Base-by-base conservation (phyloP, 257 asterid genomes). In the Solanum chaucha region DNA sequence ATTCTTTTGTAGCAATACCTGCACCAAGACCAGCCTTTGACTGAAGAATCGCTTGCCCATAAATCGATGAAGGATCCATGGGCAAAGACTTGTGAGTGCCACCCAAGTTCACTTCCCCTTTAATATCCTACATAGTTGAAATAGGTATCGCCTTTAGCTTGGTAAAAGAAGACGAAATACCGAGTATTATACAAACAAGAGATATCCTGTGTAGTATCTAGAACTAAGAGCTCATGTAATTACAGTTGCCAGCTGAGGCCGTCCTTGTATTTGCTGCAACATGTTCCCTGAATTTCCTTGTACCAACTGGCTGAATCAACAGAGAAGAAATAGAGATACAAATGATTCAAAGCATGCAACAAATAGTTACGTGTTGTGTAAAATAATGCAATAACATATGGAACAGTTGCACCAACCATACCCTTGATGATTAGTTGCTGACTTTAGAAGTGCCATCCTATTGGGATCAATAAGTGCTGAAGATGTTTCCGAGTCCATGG, bases 201-300 rank as follows among this genome's bases (percentile, higher is more conserved):
- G 70, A 81, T 81, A 81, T 81, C 85, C 30, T 15, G 68, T 81
- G 30, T 28, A 65, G 51, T 15, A 59, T 28, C 68, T 28, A 44
- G 51, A 64, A 67, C 26, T 81, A 87, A 74, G 80, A 81, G 68
- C 55, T 26, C 80, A 73, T 67, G 91, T 83, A 87, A 82, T 93
- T 96, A 97, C 99, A 87, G 88, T 88, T 82, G 95, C 90, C 87
- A 96, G 91, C 90, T 96, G 99, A 15, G 98, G 92, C 73, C 99
- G 90, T 82, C 98, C 99, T 91, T 96, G 99, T 92, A 97, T 94
- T 90, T 95, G 99, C 93, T 97, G 99, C 95, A 97, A 90, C 97
- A 97, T 93, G 93, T 92, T 91, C 71, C 95, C 98, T 86, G 98
- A 91, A 89, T 90, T 94, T 85, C 98, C 96, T 93, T 96, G 99